phyloP scores from a whole-genome alignment of 2,329 filamentous ascomycete genomes.

The Phaeosphaeriaceae sp. region DNA sequence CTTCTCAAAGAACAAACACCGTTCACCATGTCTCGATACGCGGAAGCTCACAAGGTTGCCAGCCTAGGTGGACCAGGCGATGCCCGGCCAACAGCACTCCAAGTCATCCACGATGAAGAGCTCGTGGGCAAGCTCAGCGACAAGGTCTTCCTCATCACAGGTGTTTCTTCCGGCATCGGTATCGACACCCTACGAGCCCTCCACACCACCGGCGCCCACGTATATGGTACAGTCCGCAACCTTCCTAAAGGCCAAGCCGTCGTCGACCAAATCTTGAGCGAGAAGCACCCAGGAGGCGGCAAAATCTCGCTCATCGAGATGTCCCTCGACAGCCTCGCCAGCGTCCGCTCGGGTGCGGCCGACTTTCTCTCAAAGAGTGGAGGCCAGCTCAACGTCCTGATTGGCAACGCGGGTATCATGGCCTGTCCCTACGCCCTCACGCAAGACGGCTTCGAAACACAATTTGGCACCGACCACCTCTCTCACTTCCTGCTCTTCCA shows the following conservation, averaged over 20 bases:
- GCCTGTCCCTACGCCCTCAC: conserved; percentile 28
- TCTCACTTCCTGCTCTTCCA: conserved; percentile 60
- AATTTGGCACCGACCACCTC: conserved; percentile 56
- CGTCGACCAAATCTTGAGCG: conserved; percentile 6
- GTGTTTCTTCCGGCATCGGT: conserved; percentile 33
- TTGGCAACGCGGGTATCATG: conserved; percentile 44
- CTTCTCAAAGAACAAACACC: not conserved
- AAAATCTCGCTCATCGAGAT: conserved; percentile 24
- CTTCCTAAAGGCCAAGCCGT: conserved; percentile 23
- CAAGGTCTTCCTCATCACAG: conserved; percentile 35
- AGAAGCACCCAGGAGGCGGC: conserved; percentile 6
- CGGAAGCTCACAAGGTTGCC: conserved; percentile 3
- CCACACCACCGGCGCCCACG: conserved; percentile 53
- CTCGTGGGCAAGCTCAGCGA: conserved; percentile 40
- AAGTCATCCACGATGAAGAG: conserved; percentile 49
- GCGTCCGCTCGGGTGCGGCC: conserved; percentile 12
- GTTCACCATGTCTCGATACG: conserved; percentile 4
- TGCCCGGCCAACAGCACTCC: conserved; percentile 50
- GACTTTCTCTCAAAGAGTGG: conserved; percentile 11
- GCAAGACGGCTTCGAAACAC: conserved; percentile 44
- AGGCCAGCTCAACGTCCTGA: conserved; percentile 23
- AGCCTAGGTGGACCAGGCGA: conserved; percentile 44
- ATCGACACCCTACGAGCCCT: conserved; percentile 48
- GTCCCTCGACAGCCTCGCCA: conserved; percentile 18
- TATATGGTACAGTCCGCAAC: conserved; percentile 55